Conservation (phyloP, 352 stramenopile genomes). For the Aphanomyces cochlioides region DNA sequence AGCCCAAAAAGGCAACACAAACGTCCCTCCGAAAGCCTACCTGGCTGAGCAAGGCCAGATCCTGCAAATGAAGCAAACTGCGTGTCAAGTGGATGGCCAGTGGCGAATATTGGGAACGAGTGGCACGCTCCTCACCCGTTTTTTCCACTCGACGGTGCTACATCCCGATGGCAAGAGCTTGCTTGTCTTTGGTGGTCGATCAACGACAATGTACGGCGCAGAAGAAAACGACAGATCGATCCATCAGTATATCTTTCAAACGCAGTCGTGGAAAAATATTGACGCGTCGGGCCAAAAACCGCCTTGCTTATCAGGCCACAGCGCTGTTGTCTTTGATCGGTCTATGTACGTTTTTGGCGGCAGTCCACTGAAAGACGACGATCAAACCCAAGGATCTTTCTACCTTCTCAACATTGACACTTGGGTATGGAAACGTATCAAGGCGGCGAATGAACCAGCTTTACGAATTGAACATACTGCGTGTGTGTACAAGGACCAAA, state of each 20-base stretch:
- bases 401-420: conserved; percentile 26
- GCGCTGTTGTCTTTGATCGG: conserved; percentile 19
- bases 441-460: conserved; percentile 14
- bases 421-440: conserved; percentile 19
- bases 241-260: conserved; percentile 23
- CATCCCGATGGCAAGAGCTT: conserved; percentile 18
- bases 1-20: conserved; percentile 18
- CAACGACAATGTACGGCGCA: conserved; percentile 24
- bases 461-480: conserved; percentile 24
- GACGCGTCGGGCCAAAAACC: not conserved
- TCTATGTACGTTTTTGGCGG: conserved; percentile 28
- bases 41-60: conserved; percentile 26
- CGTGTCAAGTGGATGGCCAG: not conserved
- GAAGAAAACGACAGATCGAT: conserved; percentile 22
- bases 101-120: conserved; percentile 7
- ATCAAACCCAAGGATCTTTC: conserved; percentile 10
- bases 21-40: conserved; percentile 24
- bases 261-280: conserved; percentile 16
- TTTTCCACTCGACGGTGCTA: conserved; percentile 26
- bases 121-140: conserved; percentile 20
- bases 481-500: not conserved
- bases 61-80: conserved; percentile 14
- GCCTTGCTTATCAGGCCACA: conserved; percentile 26
- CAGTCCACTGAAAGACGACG: conserved; percentile 14
- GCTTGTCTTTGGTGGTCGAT: conserved; percentile 27